phyloP scores from a whole-genome alignment of 257 asterid species.

The Eucommia ulmoides region DNA sequence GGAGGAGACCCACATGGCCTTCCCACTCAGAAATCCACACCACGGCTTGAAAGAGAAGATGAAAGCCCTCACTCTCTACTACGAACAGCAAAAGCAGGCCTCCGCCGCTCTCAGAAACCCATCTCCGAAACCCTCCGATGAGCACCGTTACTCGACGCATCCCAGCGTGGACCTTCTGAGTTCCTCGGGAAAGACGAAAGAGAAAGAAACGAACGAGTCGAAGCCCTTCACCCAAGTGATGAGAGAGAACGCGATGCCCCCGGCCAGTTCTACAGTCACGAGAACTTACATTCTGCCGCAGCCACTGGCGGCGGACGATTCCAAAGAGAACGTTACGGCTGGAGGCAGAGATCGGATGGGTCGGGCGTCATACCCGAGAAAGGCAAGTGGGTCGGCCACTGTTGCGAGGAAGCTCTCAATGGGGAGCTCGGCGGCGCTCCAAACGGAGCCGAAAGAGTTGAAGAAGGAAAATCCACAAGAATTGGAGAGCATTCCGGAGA shows the following conservation, averaged over 20 bases:
- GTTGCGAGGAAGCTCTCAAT: constrained; percentile 35
- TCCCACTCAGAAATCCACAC: constrained; percentile 32
- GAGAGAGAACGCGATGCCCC: constrained; percentile 26
- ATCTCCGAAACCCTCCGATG: constrained; percentile 10
- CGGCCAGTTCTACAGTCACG: constrained; percentile 16
- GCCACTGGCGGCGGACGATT: constrained; percentile 17
- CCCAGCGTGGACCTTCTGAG: constrained; percentile 36
- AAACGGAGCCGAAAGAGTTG: constrained; percentile 8
- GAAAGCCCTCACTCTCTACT: constrained; percentile 40
- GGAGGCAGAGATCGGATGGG: constrained; percentile 15
- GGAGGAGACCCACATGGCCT: constrained; percentile 19
- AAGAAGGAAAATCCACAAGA: constrained; percentile 21
- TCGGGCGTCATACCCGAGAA: constrained; percentile 21
- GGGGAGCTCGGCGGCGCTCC: constrained; percentile 18
- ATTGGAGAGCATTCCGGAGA: constrained; percentile 18
- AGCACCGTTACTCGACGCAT: constrained; percentile 31
- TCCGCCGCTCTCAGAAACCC: constrained; percentile 21
- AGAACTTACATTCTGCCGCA: constrained; percentile 14
- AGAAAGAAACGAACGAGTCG: constrained; percentile 7
- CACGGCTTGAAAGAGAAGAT: constrained; percentile 55
- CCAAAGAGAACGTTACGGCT: constrained; percentile 26
- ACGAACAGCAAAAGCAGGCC: constrained; percentile 49
- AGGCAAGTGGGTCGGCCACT: constrained; percentile 13
- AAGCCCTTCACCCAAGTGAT: constrained; percentile 19
- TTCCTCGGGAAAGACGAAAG: constrained; percentile 11